Conservation (phyloP, 129 eudicot genomes). For the Helianthus tuberosus region DNA sequence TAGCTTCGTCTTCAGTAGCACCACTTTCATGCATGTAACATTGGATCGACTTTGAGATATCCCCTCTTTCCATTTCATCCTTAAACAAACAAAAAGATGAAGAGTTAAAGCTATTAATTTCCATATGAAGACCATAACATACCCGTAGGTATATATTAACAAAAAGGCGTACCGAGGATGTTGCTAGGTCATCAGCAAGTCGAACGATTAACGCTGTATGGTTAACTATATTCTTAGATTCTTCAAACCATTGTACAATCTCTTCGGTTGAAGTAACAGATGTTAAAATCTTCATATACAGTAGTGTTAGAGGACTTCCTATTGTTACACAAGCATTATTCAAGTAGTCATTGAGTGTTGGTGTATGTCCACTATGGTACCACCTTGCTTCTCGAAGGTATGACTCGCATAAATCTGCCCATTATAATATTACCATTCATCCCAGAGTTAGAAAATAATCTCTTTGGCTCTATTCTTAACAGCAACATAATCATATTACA, state of each 20-base stretch:
- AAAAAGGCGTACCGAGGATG: constrained; percentile 32
- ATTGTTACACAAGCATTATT: constrained; percentile 31
- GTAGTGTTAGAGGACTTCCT: constrained; percentile 15
- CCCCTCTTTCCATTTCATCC: constrained; percentile 47
- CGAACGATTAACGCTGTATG: constrained; percentile 30
- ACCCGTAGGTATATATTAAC: neutral
- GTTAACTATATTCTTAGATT: constrained; percentile 4
- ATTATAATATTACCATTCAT: constrained; percentile 4
- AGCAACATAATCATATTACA: neutral
- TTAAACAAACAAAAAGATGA: neutral
- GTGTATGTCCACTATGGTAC: constrained; percentile 26
- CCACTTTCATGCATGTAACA: constrained; percentile 46
- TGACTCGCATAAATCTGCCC: constrained; percentile 40
- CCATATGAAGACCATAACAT: neutral
- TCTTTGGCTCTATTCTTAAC: no score
- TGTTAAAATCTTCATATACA: constrained; percentile 25
- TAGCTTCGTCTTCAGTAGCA: constrained; percentile 43
- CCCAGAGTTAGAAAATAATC: no score
- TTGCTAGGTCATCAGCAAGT: constrained; percentile 38
- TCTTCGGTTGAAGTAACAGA: constrained; percentile 3
- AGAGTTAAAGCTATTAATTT: neutral
- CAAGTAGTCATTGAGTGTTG: constrained; percentile 40
- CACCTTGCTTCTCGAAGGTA: constrained; percentile 41
- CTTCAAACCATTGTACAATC: constrained; percentile 8
- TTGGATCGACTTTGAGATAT: constrained; percentile 41